Evolutionary conservation across 228 moss, liverwort and hornwort genomes (phyloP).

Genomic region (Sphagnum magellanicum): DNA sequence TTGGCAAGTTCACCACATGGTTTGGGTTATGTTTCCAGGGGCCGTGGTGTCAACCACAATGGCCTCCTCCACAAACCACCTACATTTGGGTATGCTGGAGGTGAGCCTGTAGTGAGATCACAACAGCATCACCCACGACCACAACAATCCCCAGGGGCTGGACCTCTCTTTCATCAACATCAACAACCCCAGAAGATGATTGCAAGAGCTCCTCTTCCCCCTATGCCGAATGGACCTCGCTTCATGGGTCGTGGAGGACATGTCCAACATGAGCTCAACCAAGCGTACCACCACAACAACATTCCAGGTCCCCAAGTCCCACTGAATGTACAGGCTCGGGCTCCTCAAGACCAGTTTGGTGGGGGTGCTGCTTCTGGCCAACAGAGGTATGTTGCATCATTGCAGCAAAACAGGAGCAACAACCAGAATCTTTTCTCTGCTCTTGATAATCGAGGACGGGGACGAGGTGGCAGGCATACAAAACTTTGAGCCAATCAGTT

Average conservation of each 20-base stretch:
- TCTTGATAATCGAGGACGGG: conserved; percentile 27
- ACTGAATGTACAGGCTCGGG: conserved; percentile 27
- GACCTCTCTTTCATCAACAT: conserved; percentile 12
- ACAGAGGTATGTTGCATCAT: conserved; percentile 15
- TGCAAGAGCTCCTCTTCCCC: conserved; percentile 30
- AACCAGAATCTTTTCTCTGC: conserved; percentile 34
- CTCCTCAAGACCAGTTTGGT: conserved; percentile 1
- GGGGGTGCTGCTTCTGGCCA: conserved; percentile 15
- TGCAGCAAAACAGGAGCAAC: conserved; percentile 5
- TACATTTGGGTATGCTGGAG: conserved; percentile 21
- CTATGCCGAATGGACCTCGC: conserved; percentile 34
- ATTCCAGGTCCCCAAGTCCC: conserved; percentile 18
- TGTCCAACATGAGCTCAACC: conserved; percentile 11
- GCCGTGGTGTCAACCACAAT: conserved; percentile 15
- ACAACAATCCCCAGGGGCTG: conserved; percentile 17
- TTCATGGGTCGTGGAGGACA: conserved; percentile 51
- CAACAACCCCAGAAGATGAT: conserved; percentile 25
- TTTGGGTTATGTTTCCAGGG: conserved; percentile 28
- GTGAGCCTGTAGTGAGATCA: not conserved
- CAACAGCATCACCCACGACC: conserved; percentile 17
- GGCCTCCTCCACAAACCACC: not conserved
- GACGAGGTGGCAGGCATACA: conserved; percentile 36
- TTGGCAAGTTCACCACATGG: conserved; percentile 16
- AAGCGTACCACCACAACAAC: conserved; percentile 5
- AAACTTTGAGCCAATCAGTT: no score